A percentile compares a stretch with the other conserved stretches of the same genome.
phyloP scores from a whole-genome alignment of 306 rosid genomes.

The Quercus wislizeni region DNA sequence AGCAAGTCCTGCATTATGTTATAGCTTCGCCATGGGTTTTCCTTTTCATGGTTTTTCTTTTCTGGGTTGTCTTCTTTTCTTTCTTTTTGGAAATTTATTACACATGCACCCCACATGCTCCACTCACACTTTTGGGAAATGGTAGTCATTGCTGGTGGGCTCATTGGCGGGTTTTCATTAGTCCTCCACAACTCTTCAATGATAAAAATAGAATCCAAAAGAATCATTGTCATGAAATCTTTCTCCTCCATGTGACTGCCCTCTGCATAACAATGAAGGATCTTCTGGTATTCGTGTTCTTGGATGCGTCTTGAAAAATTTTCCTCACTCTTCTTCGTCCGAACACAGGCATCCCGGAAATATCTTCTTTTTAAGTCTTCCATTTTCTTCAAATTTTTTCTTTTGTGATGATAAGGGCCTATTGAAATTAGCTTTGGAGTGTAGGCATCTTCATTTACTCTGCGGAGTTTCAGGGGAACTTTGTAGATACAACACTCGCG shows the following conservation, averaged over 20 bases:
- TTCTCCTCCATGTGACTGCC: too few species aligned
- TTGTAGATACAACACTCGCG: slow-evolving; percentile 8
- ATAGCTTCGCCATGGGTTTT: neutral
- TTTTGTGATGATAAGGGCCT: slow-evolving; percentile 16
- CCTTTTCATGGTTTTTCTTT: too few species aligned
- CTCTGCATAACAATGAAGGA: too few species aligned
- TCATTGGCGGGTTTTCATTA: neutral
- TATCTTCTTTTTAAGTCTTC: neutral
- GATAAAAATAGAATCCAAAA: slow-evolving; percentile 18
- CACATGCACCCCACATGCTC: too few species aligned
- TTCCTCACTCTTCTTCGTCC: too few species aligned
- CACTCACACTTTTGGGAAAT: too few species aligned
- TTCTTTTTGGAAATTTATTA: too few species aligned
- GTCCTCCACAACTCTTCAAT: slow-evolving; percentile 16
- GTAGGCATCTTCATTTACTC: slow-evolving; percentile 4
- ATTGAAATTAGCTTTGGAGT: slow-evolving; percentile 24
- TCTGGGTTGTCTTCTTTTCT: too few species aligned
- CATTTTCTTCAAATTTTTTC: slow-evolving; percentile 2
- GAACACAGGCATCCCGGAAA: neutral
- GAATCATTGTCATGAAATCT: neutral
- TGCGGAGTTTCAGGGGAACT: slow-evolving; percentile 13
- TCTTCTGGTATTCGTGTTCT: too few species aligned
- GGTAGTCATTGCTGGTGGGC: too few species aligned
- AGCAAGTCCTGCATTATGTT: slow-evolving; percentile 10
- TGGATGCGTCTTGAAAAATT: too few species aligned